Conservation (phyloP, 1,139 yeast genomes). For the Hanseniaspora gamundiae region DNA sequence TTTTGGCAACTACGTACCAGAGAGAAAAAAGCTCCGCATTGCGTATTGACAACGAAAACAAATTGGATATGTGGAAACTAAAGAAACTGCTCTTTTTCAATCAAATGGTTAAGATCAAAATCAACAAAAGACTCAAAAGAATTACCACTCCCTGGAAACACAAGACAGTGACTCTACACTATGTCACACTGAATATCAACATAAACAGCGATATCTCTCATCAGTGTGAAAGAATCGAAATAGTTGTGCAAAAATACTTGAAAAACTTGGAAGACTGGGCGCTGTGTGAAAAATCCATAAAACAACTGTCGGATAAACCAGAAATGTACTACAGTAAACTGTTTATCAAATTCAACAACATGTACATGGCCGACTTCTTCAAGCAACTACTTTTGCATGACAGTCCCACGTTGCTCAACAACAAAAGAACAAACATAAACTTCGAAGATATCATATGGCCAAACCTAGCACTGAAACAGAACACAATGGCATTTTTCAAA, state of each 20-base stretch:
- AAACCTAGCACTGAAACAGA: slow-evolving; percentile 33
- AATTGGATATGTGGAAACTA: slow-evolving; percentile 1
- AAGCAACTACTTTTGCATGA: slow-evolving; percentile 41
- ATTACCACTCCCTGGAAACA: not conserved
- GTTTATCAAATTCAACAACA: slow-evolving; percentile 40
- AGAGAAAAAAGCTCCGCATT: slow-evolving; percentile 1
- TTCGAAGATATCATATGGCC: slow-evolving; percentile 52
- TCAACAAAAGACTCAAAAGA: not conserved
- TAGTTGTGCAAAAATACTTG: slow-evolving; percentile 2
- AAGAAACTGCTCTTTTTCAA: not conserved
- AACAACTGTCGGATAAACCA: slow-evolving; percentile 16
- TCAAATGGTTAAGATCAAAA: not conserved
- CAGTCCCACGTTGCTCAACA: slow-evolving; percentile 32
- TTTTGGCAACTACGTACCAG: slow-evolving; percentile 5
- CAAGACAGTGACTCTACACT: not conserved
- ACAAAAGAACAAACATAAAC: slow-evolving; percentile 36
- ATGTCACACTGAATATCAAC: slow-evolving; percentile 5
- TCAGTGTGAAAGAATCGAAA: not conserved
- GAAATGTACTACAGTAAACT: slow-evolving; percentile 27
- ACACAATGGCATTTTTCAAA: slow-evolving; percentile 27
- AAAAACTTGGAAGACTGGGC: slow-evolving; percentile 7
- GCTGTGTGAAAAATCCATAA: slow-evolving; percentile 16
- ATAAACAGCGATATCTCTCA: not conserved
- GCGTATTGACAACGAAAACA: not conserved
- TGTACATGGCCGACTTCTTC: slow-evolving; percentile 39